These are phyloP conservation scores for Alternaria infectoria DNA, from an alignment of 2,329 filamentous ascomycete genomes.

Conservation along the genomic window DNA sequence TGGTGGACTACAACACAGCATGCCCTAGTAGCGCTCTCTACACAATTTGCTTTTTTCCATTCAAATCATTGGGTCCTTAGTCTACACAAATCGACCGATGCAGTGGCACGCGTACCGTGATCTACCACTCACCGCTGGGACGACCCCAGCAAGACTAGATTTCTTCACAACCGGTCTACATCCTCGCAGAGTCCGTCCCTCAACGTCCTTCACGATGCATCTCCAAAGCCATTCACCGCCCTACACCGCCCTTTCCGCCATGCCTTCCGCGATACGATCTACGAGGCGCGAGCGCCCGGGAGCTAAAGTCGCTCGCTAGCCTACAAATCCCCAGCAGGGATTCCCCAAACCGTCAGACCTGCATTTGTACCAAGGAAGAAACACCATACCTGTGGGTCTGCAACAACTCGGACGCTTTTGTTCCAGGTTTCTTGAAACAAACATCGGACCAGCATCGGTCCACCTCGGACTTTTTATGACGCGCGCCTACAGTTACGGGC, in stretches of 20 bases:
- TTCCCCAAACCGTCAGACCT: slow-evolving; percentile 6
- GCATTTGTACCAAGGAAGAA: slow-evolving; percentile 1
- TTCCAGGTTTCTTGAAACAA: slow-evolving; percentile 6
- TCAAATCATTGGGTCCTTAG: background rate
- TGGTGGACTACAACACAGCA: slow-evolving; percentile 10
- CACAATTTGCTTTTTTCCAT: slow-evolving; percentile 1
- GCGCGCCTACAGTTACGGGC: background rate
- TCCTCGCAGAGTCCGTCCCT: background rate
- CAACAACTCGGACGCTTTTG: background rate
- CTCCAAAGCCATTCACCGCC: slow-evolving; percentile 23
- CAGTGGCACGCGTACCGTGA: background rate
- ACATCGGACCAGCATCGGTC: slow-evolving; percentile 4
- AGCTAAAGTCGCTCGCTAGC: slow-evolving; percentile 9
- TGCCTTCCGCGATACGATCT: slow-evolving; percentile 7
- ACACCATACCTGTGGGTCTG: slow-evolving; percentile 7
- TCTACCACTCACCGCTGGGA: background rate
- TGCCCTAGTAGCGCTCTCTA: background rate
- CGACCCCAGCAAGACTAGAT: background rate
- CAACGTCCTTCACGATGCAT: slow-evolving; percentile 1
- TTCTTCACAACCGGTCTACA: background rate
- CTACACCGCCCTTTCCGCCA: slow-evolving; percentile 24
- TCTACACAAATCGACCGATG: slow-evolving; percentile 9
- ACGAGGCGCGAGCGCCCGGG: slow-evolving; percentile 10
- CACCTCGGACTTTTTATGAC: slow-evolving; percentile 4
- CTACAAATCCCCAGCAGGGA: slow-evolving; percentile 8